Evolutionary conservation across 306 rosid genomes (phyloP), one percentile per base, ranked within the genome.

Genomic region (Rosa chinensis): DNA sequence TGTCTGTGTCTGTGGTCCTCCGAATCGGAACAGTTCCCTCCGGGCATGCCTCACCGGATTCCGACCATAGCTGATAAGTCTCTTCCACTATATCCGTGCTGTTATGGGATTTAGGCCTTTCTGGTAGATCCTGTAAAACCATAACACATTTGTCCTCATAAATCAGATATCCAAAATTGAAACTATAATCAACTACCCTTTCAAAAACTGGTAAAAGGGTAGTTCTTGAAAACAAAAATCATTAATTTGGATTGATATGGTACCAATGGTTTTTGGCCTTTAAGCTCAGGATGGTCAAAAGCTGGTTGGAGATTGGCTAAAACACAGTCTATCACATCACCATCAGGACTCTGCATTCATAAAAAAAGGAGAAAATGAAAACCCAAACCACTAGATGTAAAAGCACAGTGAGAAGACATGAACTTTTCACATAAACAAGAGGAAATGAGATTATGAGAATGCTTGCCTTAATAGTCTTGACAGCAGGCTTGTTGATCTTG

Each of bases 251-350:
- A 63, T 66, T 8, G 32, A 18, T 4, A 77, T 68, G 3, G 86
- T 92, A 94, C 99, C 99, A 93, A 86, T 83, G 99, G 94, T 79
- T 35, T 90, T 72, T 88, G 85, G 52, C 97, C 96, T 89, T 70
- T 87, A 9, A 93, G 96, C 39, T 79, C 23, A 55, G 90, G 96
- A 82, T 91, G 98, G 77, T 96, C 97, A 88, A 96, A 96, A 78
- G 99, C 97, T 72, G 94, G 98, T 63, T 96, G 99, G 32, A 89
- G 93, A 88, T 93, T 92, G 82, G 96, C 81, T 25, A 80, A 66
- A 77, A 96, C 92, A 77, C 99, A 96, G 55, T 96, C 99, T 40
- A 96, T 96, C 70, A 91, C 76, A 89, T 96, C 99, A 20, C 99
- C 99, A 86, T 96, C 99, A 53, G 96, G 91, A 78, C 99, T 93